Evolutionary conservation across 2,329 filamentous ascomycete genomes (phyloP).

Genomic region (Lecanoromycetidae sp.): DNA sequence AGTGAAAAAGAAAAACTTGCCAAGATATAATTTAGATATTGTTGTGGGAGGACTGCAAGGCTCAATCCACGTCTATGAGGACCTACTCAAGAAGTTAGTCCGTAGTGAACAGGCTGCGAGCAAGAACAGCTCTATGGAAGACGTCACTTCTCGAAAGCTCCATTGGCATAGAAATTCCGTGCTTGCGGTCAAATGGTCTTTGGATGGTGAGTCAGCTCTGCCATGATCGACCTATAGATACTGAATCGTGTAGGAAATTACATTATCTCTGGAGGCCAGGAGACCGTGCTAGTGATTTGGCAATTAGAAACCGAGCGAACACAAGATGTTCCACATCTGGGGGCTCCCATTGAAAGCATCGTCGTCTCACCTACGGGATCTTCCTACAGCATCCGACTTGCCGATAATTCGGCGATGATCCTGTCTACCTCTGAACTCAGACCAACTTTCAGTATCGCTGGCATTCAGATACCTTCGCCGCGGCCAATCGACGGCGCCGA

Average conservation of each 20-base stretch:
- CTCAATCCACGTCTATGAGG: conserved; percentile 68
- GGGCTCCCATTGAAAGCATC: conserved; percentile 71
- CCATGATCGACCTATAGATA: conserved; percentile 9
- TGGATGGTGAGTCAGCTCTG: conserved; percentile 54
- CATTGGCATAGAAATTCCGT: conserved; percentile 90
- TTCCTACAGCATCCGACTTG: conserved; percentile 71
- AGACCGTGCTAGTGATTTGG: conserved; percentile 84
- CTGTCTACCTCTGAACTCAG: conserved; percentile 81
- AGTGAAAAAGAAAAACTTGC: conserved; percentile 24
- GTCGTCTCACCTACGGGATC: conserved; percentile 68
- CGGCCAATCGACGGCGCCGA: conserved; percentile 29
- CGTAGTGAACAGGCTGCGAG: conserved; percentile 33
- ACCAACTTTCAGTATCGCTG: conserved; percentile 71
- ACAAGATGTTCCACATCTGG: conserved; percentile 81
- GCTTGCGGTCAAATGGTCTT: conserved; percentile 78
- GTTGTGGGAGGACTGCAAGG: conserved; percentile 67
- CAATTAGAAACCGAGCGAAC: conserved; percentile 77
- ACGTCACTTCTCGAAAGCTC: conserved; percentile 48
- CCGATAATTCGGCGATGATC: conserved; percentile 85
- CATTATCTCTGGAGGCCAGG: conserved; percentile 79
- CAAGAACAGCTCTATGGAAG: conserved; percentile 28
- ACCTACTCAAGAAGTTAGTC: conserved; percentile 50
- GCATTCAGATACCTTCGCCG: conserved; percentile 50
- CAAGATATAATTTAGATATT: conserved; percentile 49
- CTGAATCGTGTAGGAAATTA: conserved; percentile 60